These are phyloP conservation scores for Colletotrichum chlorophyti DNA, from an alignment of 2,329 filamentous ascomycete genomes.

Conservation along the genomic window DNA sequence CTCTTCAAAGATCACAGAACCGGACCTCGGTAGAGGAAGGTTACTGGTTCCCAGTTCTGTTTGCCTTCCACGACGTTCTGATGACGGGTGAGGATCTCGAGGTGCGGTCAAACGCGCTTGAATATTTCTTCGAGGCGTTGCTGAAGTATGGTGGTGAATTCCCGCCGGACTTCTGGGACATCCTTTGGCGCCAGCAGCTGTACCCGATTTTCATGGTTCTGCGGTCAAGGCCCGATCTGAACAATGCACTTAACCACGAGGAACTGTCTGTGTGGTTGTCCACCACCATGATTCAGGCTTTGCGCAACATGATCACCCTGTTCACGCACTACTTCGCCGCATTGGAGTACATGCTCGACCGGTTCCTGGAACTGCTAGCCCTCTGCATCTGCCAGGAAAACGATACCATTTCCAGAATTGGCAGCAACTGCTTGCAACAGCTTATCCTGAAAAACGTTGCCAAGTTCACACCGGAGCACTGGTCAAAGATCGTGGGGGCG, in stretches of 20 bases:
- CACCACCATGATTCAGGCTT: constrained; percentile 98
- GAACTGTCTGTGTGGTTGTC: constrained; percentile 98
- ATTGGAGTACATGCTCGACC: constrained; percentile 95
- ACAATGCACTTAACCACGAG: constrained; percentile 92
- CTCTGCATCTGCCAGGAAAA: constrained; percentile 99
- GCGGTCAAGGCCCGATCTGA: constrained; percentile 95
- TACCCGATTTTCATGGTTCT: constrained; percentile 99
- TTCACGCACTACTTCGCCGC: constrained; percentile 99
- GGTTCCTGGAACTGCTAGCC: constrained; percentile 93
- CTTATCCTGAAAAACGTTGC: constrained; percentile 94
- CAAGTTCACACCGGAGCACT: constrained; percentile 88
- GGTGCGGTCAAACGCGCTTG: constrained; percentile 87
- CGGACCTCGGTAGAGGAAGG: constrained; percentile 94
- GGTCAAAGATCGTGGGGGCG: constrained; percentile 91
- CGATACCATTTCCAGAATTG: constrained; percentile 96
- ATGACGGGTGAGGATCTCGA: constrained; percentile 99
- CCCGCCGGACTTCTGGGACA: constrained; percentile 96
- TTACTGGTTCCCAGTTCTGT: constrained; percentile 98
- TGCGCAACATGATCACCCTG: constrained; percentile 97
- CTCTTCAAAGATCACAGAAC: constrained; percentile 63
- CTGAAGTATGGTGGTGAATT: constrained; percentile 91
- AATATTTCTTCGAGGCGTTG: constrained; percentile 95
- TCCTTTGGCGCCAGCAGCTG: constrained; percentile 93
- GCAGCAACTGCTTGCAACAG: constrained; percentile 97
- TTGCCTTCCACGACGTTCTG: constrained; percentile 97